phyloP scores from a whole-genome alignment of 192 early-diverging fungal genomes.

The Coemansia sp. region DNA sequence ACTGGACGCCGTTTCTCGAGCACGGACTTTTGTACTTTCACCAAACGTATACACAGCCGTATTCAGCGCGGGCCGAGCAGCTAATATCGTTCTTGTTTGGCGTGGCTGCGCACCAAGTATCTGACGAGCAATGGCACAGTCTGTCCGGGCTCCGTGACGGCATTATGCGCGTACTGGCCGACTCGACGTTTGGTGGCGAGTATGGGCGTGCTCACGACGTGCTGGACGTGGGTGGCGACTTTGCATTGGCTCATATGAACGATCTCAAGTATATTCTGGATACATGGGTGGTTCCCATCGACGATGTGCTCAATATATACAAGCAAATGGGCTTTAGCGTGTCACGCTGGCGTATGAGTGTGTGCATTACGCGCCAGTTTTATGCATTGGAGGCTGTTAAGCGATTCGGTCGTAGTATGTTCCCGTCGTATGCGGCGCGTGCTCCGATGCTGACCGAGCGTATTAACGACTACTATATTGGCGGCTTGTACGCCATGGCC shows the following conservation, averaged over 20 bases:
- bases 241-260: slow-evolving; percentile 53
- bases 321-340: slow-evolving; percentile 23
- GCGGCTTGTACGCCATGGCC: slow-evolving; percentile 58
- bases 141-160: slow-evolving; percentile 45
- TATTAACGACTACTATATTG: slow-evolving; percentile 67
- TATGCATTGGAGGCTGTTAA: slow-evolving; percentile 55
- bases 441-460: slow-evolving; percentile 77
- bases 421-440: slow-evolving; percentile 45
- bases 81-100: slow-evolving; percentile 49
- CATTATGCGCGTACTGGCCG: slow-evolving; percentile 39
- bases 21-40: slow-evolving; percentile 23
- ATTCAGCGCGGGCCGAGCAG: slow-evolving; percentile 23
- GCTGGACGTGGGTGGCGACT: slow-evolving; percentile 53
- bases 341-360: slow-evolving; percentile 24
- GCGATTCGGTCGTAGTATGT: slow-evolving; percentile 45
- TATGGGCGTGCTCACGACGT: slow-evolving; percentile 42
- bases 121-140: slow-evolving; percentile 56
- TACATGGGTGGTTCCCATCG: slow-evolving; percentile 44
- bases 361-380: slow-evolving; percentile 45
- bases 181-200: slow-evolving; percentile 46
- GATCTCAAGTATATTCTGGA: slow-evolving; percentile 30
- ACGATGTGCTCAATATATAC: slow-evolving; percentile 47
- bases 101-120: slow-evolving; percentile 49
- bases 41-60: slow-evolving; percentile 20
- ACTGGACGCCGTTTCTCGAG: slow-evolving; percentile 54